A percentile compares a stretch with the other conserved stretches of the same genome.
Conservation (phyloP, 2,329 filamentous ascomycete species). For the Trichoderma pleuroti region DNA sequence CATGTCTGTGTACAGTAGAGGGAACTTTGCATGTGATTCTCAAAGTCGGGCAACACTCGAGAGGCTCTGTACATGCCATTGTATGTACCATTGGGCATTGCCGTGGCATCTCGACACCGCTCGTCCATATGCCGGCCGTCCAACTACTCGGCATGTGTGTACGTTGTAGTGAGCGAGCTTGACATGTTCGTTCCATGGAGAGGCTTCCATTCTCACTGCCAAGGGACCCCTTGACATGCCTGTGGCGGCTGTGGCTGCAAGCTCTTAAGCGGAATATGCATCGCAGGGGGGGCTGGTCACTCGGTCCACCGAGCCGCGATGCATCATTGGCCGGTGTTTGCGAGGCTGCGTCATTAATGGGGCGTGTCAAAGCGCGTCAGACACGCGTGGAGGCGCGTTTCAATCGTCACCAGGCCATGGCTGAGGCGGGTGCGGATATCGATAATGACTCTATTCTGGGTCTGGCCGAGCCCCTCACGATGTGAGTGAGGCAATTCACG, state of each 20-base stretch:
- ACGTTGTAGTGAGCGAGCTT: neutral
- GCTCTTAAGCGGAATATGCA: conserved; percentile 12
- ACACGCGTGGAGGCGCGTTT: conserved; percentile 14
- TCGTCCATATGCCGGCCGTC: neutral
- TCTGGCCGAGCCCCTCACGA: neutral
- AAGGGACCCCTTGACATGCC: neutral
- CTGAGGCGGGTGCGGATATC: conserved; percentile 4
- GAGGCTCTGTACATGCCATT: neutral
- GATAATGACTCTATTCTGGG: neutral
- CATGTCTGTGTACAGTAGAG: neutral
- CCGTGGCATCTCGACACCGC: neutral
- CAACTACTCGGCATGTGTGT: neutral
- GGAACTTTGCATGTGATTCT: neutral
- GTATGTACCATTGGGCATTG: neutral
- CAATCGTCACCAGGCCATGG: neutral
- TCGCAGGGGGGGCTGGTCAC: conserved; percentile 3
- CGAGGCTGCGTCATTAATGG: conserved; percentile 14
- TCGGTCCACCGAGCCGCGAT: neutral
- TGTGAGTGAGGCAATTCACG: neutral
- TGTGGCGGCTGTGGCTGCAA: conserved; percentile 8
- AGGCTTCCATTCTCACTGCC: neutral
- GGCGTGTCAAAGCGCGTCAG: conserved; percentile 13
- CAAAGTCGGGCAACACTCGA: neutral
- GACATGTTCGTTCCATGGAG: neutral
- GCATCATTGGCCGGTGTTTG: neutral